Percentiles rank a stretch among this genome's conserved stretches.
Evolutionary conservation across 2,329 filamentous ascomycete species (phyloP).

Genomic region (Ophiostoma himal-ulmi): DNA sequence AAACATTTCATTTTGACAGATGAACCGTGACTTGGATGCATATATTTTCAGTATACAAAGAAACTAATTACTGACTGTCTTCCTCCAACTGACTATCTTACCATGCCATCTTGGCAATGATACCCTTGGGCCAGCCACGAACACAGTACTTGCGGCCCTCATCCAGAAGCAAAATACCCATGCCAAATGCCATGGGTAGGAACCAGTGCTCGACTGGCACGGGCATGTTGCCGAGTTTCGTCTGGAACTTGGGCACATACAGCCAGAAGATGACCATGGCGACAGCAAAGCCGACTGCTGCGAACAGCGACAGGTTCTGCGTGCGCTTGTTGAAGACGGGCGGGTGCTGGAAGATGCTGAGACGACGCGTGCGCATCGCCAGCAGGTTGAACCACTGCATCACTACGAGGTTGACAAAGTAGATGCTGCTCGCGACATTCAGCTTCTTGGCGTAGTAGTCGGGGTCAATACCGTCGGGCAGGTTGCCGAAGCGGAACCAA

Average conservation of each 20-base stretch:
- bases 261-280: slow-evolving; percentile 64
- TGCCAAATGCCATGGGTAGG: slow-evolving; percentile 65
- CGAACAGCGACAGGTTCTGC: slow-evolving; percentile 63
- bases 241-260: slow-evolving; percentile 62
- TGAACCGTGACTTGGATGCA: neutral
- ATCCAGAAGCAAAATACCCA: slow-evolving; percentile 58
- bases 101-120: slow-evolving; percentile 59
- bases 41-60: neutral
- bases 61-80: neutral
- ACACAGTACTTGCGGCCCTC: slow-evolving; percentile 60
- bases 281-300: slow-evolving; percentile 63
- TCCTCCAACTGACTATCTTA: slow-evolving; percentile 31
- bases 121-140: slow-evolving; percentile 51
- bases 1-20: neutral
- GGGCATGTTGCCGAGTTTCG: slow-evolving; percentile 51
- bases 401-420: slow-evolving; percentile 74
- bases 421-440: slow-evolving; percentile 64
- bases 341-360: slow-evolving; percentile 66
- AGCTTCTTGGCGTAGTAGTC: slow-evolving; percentile 51
- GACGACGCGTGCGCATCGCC: slow-evolving; percentile 58
- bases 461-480: slow-evolving; percentile 46
- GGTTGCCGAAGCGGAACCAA: slow-evolving; percentile 62
- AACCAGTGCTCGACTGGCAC: slow-evolving; percentile 73
- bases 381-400: slow-evolving; percentile 78
- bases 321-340: slow-evolving; percentile 60